Base-by-base conservation (phyloP, 108 stramenopile species). In the Aurantiochytrium sp. region DNA sequence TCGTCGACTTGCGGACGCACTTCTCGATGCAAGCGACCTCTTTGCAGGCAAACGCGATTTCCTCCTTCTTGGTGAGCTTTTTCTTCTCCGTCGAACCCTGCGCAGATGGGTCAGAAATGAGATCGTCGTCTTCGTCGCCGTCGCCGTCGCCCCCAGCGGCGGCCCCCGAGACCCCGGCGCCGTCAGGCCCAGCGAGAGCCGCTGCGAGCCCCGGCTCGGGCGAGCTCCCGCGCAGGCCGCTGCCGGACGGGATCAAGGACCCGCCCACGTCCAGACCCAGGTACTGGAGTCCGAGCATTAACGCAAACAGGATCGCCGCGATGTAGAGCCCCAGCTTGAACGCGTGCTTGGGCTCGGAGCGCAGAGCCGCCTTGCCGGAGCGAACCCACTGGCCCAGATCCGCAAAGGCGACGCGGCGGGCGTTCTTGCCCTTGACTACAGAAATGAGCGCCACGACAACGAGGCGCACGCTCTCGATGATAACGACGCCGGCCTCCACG, bases 11-110 rank as follows among this genome's bases (percentile, higher is more conserved):
- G 42, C 24, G 21, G 39, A 48, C 39, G 39, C 73, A 81, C 73
- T 42, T 81, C 32, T 81, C 73, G n/a, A 81, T 12, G 73, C 73
- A 81, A 10, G 12, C 45, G n/a, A 81, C 73, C 73, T 81, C 73
- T 27, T 81, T 48, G 45, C 73, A 81, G 17, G 73, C 73, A 48
- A 81, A 81, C 12, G 73, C 39, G 32, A 81, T 17, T 24, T 81
- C 73, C 73, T 48, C 42, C 73, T 81, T 81, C 73, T 48, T 81
- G 30, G 73, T 22, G 12, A 81, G 21, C 73, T 81, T 81, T 41
- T 48, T 41, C 73, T 81, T 81, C 19, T 65, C 59, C 24, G 24
- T 54, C 21, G 53, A 54, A 21, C 53, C 53, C 21, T 54, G 53
- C 12, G 12, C 53, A 19, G 53, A 21, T 52, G 50, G 50, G 50